A percentile compares a stretch with the other conserved stretches of the same genome.
phyloP scores from a whole-genome alignment of 768 basidiomycete species.

The Mycena sanguinolenta region DNA sequence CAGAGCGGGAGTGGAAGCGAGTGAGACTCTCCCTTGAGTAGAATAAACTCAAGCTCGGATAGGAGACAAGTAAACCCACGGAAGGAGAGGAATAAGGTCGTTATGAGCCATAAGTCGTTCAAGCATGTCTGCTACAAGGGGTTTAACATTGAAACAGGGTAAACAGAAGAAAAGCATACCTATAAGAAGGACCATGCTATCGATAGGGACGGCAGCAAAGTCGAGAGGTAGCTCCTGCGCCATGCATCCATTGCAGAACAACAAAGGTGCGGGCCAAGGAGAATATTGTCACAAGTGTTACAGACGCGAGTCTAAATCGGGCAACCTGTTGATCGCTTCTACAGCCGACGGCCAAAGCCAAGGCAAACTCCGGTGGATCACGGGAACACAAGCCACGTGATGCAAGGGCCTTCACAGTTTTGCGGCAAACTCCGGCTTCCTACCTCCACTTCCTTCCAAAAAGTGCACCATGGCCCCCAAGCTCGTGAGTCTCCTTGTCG shows the following conservation, averaged over 20 bases:
- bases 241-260: constrained; percentile 81
- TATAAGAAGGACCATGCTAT: constrained; percentile 89
- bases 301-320: neutral
- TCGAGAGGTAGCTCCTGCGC: constrained; percentile 78
- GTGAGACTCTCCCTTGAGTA: constrained; percentile 84
- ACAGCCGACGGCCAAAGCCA: too few relatives aligned
- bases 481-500: constrained; percentile 64
- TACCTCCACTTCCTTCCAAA: constrained; percentile 27
- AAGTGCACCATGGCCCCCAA: constrained; percentile 55
- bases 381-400: too few relatives aligned
- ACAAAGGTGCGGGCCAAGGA: neutral
- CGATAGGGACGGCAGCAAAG: constrained; percentile 88
- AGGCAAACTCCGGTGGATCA: too few relatives aligned
- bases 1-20: constrained; percentile 94
- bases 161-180: constrained; percentile 61
- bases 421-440: constrained; percentile 59
- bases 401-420: too few relatives aligned
- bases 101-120: constrained; percentile 95
- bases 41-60: constrained; percentile 19
- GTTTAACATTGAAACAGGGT: constrained; percentile 34
- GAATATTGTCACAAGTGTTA: neutral
- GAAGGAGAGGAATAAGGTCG: constrained; percentile 92
- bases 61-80: constrained; percentile 63
- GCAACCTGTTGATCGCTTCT: too few relatives aligned
- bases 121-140: constrained; percentile 89